phyloP scores from a whole-genome alignment of 2,329 filamentous ascomycete genomes.

The Cyanodermella asteris region DNA sequence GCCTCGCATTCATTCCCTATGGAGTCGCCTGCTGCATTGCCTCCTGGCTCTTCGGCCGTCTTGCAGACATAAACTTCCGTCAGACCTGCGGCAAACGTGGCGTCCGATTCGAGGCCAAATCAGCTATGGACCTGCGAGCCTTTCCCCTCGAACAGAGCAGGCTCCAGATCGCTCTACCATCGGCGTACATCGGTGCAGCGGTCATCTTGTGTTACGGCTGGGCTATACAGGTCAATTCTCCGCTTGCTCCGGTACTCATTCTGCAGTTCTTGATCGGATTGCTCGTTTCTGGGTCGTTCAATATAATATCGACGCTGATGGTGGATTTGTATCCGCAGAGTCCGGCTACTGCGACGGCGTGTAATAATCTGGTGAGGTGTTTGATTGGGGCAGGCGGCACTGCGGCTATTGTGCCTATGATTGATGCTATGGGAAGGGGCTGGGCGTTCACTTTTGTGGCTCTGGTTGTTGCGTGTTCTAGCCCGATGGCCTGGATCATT shows the following conservation, averaged over 20 bases:
- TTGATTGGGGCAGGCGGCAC: slow-evolving; percentile 36
- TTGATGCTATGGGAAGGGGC: slow-evolving; percentile 33
- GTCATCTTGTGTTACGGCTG: slow-evolving; percentile 14
- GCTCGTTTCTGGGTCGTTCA: slow-evolving; percentile 38
- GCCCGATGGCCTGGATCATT: slow-evolving; percentile 20
- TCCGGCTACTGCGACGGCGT: slow-evolving; percentile 39
- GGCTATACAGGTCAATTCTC: slow-evolving; percentile 10
- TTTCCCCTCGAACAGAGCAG: slow-evolving; percentile 19
- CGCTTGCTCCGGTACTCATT: slow-evolving; percentile 16
- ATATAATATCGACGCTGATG: slow-evolving; percentile 39
- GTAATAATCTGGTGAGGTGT: slow-evolving; percentile 43
- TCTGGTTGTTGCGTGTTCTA: slow-evolving; percentile 16
- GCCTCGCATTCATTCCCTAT: slow-evolving; percentile 9
- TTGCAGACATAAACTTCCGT: slow-evolving; percentile 6
- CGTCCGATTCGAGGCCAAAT: slow-evolving; percentile 9
- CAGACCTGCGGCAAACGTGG: slow-evolving; percentile 3
- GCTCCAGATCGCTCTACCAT: slow-evolving; percentile 11
- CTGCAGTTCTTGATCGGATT: slow-evolving; percentile 16
- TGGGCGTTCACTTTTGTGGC: slow-evolving; percentile 28
- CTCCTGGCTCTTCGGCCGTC: slow-evolving; percentile 10
- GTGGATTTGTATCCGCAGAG: slow-evolving; percentile 40
- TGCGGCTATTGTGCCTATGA: slow-evolving; percentile 37
- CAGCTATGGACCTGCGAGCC: slow-evolving; percentile 21
- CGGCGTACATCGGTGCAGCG: slow-evolving; percentile 10
- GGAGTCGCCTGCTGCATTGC: slow-evolving; percentile 14